Evolutionary conservation across 139 green algal species (phyloP), one percentile per base, ranked within the genome.

Genomic region (Volvox africanus): DNA sequence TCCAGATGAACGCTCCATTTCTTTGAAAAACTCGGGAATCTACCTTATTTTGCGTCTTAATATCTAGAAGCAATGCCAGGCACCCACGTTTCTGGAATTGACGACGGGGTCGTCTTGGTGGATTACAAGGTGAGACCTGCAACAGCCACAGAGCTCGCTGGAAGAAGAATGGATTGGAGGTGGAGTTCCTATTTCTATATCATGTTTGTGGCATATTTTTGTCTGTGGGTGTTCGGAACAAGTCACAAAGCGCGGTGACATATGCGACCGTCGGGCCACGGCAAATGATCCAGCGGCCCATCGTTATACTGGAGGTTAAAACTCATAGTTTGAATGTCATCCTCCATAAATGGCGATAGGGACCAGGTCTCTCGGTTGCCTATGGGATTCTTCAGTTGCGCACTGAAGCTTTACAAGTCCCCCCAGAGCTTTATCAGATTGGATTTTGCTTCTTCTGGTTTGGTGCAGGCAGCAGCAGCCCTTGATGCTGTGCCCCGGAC

Each of bases 121-220:
- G 78, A 84, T 24, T 33, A 37, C 2, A 84, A 84, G 78, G 78
- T 84, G 78, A 32, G 78, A 65, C 62, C 78, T 36, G 71, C 71
- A 28, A 80, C 73, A 80, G 73, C 73, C 20, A 80, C 9, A 75
- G 5, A 9, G 67, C 6, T 26, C 67, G 24, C 67, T 75, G 24
- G 2, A 14, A 28, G 24, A 75, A 32, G 67, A 75, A 75, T 75
- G 67, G 67, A 3, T 32, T n/a, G n/a, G n/a, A n/a, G n/a, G n/a
- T n/a, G n/a, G n/a, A n/a, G n/a, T n/a, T n/a, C n/a, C n/a, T n/a
- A n/a, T n/a, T n/a, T 20, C 28, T 35, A 79, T 6, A 35, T 32
- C 35, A 21, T 79, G 21, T 11, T 36, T 30, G 35, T 14, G 71
- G 71, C 32, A 32, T 5, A 73, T 73, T 73, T 79, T n/a, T 35